These are phyloP conservation scores for Vachellia pachyceras DNA, from an alignment of 306 rosid genomes.

Conservation along the genomic window DNA sequence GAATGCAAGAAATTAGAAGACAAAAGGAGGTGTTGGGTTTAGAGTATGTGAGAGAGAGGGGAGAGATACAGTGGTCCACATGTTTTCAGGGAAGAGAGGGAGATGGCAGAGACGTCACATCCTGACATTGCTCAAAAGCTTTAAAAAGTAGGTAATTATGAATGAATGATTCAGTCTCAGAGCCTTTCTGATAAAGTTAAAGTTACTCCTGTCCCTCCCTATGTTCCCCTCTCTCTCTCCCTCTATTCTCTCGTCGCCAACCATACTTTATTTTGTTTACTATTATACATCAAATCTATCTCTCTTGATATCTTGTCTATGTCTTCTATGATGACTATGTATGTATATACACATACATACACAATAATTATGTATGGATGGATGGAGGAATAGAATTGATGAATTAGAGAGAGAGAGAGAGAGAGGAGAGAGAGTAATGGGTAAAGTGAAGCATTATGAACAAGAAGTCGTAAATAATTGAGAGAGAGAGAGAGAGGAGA, in stretches of 20 bases:
- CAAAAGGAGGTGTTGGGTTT: no score
- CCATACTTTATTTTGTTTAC: background rate
- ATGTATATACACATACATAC: background rate
- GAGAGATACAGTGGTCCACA: constrained; percentile 44
- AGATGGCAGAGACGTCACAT: constrained; percentile 60
- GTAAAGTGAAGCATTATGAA: background rate
- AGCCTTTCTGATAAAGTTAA: constrained; percentile 61
- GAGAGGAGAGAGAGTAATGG: no score
- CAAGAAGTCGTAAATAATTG: background rate
- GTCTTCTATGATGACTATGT: background rate
- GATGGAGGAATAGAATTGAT: background rate
- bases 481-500: constrained; percentile 10
- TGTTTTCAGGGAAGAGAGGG: constrained; percentile 21
- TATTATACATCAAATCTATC: no score
- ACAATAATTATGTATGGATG: background rate
- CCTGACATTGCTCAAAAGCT: constrained; percentile 49
- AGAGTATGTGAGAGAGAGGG: background rate
- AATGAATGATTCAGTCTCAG: constrained; percentile 79
- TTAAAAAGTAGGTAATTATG: constrained; percentile 76
- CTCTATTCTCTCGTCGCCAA: constrained; percentile 40
- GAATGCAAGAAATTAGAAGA: no score
- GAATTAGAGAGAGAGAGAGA: no score
- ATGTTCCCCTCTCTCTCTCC: constrained; percentile 11
- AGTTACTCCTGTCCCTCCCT: constrained; percentile 48
- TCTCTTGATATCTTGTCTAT: background rate